Conservation (phyloP, 495 filamentous ascomycete species). For the Penicillium cosmopolitanum region DNA sequence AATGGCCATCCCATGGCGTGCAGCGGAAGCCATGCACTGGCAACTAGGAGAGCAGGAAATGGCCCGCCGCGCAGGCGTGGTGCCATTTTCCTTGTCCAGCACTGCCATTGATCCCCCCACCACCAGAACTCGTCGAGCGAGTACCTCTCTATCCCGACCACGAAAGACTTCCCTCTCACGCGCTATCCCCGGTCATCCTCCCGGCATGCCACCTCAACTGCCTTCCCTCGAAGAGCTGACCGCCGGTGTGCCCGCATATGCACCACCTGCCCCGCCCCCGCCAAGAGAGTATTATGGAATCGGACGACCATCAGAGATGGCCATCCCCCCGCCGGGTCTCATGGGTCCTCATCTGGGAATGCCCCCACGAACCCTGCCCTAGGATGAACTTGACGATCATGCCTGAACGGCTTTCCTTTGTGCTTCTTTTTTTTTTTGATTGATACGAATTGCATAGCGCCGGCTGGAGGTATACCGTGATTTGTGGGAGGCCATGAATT, state of each 20-base stretch:
- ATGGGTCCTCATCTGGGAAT: conserved; percentile 40
- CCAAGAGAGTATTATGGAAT: conserved; percentile 46
- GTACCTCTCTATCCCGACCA: conserved; percentile 48
- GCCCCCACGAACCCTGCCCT: conserved; percentile 48
- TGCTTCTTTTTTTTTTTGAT: conserved; percentile 16
- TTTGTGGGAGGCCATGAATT: conserved; percentile 35
- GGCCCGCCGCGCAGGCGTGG: conserved; percentile 82
- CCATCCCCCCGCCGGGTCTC: conserved; percentile 33
- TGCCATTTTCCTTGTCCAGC: conserved; percentile 73
- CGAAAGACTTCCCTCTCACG: conserved; percentile 48
- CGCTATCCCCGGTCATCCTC: conserved; percentile 34
- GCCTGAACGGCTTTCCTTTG: conserved; percentile 28
- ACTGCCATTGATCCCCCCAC: conserved; percentile 59
- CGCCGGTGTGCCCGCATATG: conserved; percentile 51
- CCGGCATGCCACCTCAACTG: conserved; percentile 43
- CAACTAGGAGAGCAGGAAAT: conserved; percentile 91
- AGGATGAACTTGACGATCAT: conserved; percentile 32
- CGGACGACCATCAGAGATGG: conserved; percentile 39
- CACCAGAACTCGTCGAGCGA: conserved; percentile 47
- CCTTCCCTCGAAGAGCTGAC: conserved; percentile 51
- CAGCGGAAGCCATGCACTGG: conserved; percentile 98
- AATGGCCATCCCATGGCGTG: conserved; percentile 95
- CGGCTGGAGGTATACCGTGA: conserved; percentile 46
- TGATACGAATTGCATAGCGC: conserved; percentile 54
- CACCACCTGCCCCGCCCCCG: conserved; percentile 42